These are phyloP conservation scores for Barnettozyma salicaria DNA, from an alignment of 805 yeast genomes.

Conservation along the genomic window DNA sequence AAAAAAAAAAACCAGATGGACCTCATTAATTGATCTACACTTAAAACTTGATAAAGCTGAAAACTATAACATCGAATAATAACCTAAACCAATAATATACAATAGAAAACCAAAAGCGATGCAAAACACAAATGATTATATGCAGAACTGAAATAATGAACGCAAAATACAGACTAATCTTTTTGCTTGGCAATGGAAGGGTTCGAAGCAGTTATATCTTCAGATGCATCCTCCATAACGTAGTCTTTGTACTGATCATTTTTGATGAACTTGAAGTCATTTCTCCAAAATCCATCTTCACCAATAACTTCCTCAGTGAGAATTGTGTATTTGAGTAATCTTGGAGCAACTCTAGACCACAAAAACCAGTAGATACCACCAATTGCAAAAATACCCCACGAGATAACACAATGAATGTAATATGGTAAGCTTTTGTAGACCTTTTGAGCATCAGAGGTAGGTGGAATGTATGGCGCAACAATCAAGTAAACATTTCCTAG, in stretches of 20 bases:
- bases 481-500: conserved; percentile 62
- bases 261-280: conserved; percentile 40
- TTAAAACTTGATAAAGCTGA: too few species aligned
- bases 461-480: conserved; percentile 77
- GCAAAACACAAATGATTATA: too few species aligned
- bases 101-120: too few species aligned
- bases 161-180: too few species aligned
- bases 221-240: conserved; percentile 9
- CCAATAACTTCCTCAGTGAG: conserved; percentile 50
- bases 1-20: too few species aligned
- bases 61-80: too few species aligned
- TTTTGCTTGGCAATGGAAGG: too few species aligned
- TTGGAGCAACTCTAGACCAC: conserved; percentile 57
- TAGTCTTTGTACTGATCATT: conserved; percentile 21
- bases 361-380: conserved; percentile 64
- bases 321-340: conserved; percentile 45
- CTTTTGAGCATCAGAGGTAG: conserved; percentile 53
- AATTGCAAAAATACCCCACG: conserved; percentile 65
- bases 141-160: too few species aligned
- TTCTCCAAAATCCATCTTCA: conserved; percentile 70
- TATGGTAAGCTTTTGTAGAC: conserved; percentile 71
- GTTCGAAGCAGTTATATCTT: not conserved
- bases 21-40: too few species aligned
- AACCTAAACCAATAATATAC: too few species aligned
- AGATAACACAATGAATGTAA: conserved; percentile 76